Percentiles rank a stretch among this genome's conserved stretches.
phyloP scores from a whole-genome alignment of 495 filamentous ascomycete genomes.

The Cercophora samala region DNA sequence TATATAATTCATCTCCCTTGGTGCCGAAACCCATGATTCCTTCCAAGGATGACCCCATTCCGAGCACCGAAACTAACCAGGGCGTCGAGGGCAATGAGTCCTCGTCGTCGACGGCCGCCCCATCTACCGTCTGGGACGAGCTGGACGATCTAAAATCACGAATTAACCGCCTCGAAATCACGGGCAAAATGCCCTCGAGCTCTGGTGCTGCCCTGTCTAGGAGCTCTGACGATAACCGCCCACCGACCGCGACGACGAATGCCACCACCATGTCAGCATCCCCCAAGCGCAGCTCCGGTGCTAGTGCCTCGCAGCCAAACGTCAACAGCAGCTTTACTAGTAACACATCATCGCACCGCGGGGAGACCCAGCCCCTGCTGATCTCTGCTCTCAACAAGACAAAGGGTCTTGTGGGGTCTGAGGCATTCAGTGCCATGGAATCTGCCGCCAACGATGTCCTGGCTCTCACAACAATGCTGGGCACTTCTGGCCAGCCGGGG shows the following conservation, averaged over 20 bases:
- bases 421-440: slow-evolving; percentile 78
- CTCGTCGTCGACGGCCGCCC: slow-evolving; percentile 77
- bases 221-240: slow-evolving; percentile 67
- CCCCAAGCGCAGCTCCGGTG: slow-evolving; percentile 62
- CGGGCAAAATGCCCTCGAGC: slow-evolving; percentile 77
- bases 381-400: slow-evolving; percentile 76
- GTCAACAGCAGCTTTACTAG: slow-evolving; percentile 12
- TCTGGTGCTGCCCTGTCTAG: slow-evolving; percentile 75
- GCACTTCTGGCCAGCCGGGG: slow-evolving; percentile 57
- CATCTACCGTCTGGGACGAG: slow-evolving; percentile 97
- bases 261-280: slow-evolving; percentile 87
- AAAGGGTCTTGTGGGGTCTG: slow-evolving; percentile 60
- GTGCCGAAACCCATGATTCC: slow-evolving; percentile 46
- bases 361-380: slow-evolving; percentile 69
- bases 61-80: slow-evolving; percentile 31
- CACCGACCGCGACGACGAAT: slow-evolving; percentile 89
- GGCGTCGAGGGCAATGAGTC: slow-evolving; percentile 69
- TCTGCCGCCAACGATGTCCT: slow-evolving; percentile 78
- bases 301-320: slow-evolving; percentile 34
- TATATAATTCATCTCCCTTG: slow-evolving; percentile 56
- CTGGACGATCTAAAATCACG: slow-evolving; percentile 92
- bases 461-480: slow-evolving; percentile 68
- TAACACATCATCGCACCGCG: slow-evolving; percentile 28
- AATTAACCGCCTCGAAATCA: slow-evolving; percentile 87
- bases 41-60: slow-evolving; percentile 34